Base-by-base conservation (phyloP, 148 eudicot genomes). In the Rhododendron molle region DNA sequence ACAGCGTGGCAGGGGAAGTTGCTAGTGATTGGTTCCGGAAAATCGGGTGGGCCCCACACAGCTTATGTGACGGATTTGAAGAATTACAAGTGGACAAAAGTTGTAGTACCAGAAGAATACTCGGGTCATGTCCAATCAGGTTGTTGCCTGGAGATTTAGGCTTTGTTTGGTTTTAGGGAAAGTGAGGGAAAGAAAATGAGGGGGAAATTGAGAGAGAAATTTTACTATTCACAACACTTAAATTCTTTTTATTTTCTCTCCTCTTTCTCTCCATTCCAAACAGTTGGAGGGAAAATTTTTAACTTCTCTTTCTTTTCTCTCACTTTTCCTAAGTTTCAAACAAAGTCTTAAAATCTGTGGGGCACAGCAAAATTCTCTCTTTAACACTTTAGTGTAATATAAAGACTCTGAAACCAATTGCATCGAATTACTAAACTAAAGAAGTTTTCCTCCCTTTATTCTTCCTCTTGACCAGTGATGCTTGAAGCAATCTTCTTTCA, bases 111-210 rank as follows among this genome's bases (percentile, higher is more conserved):
- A 4, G 86, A 83, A 3, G 88, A 88, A 9, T 93, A 85, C 81
- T 67, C 85, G 43, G 96, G 98, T n/a, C 93, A 93, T 85, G 98
- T 95, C 81, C 98, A 92, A 82, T 88, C 93, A 13, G 95, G 95
- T 38, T 95, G 96, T 82, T 90, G 87, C 47, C 40, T 97, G 84
- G 94, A 94, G 60, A 83, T 95, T 43, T n/a, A n/a, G n/a, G n/a
- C n/a, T n/a, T n/a, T n/a, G n/a, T n/a, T n/a, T n/a, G n/a, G n/a
- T n/a, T n/a, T n/a, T n/a, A n/a, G n/a, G n/a, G n/a, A n/a, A n/a
- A n/a, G n/a, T n/a, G n/a, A n/a, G n/a, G n/a, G n/a, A n/a, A n/a
- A n/a, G n/a, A n/a, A n/a, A n/a, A n/a, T n/a, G n/a, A n/a, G n/a
- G n/a, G n/a, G n/a, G n/a, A n/a, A n/a, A n/a, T n/a, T n/a, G n/a